These are phyloP conservation scores for Aspergillus sp. DNA, from an alignment of 2,329 filamentous ascomycete species.

Conservation along the genomic window DNA sequence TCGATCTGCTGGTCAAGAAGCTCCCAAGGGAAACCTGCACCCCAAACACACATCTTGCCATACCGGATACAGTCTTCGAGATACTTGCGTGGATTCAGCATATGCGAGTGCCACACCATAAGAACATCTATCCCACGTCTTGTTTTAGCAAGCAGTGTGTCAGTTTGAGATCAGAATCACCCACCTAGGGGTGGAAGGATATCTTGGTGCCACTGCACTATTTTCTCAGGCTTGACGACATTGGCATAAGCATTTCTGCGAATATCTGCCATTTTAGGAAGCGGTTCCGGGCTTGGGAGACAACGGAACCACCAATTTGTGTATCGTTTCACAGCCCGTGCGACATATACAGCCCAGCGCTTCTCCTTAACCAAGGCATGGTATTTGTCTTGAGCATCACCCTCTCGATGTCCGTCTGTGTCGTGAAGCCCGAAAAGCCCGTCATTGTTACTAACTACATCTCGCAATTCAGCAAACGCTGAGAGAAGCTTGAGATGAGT, in stretches of 20 bases:
- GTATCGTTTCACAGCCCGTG: constrained; percentile 68
- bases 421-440: constrained; percentile 63
- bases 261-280: not conserved
- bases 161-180: constrained; percentile 17
- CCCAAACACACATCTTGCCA: constrained; percentile 60
- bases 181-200: constrained; percentile 62
- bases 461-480: constrained; percentile 67
- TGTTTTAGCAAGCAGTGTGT: constrained; percentile 9
- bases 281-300: not conserved
- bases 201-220: constrained; percentile 15
- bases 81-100: constrained; percentile 73
- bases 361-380: constrained; percentile 66
- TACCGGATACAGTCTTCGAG: constrained; percentile 70
- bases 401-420: constrained; percentile 47
- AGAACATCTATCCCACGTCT: constrained; percentile 59
- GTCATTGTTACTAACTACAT: constrained; percentile 67
- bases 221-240: not conserved
- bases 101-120: constrained; percentile 77
- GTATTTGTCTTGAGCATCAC: constrained; percentile 38
- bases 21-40: constrained; percentile 66
- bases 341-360: constrained; percentile 69
- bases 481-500: constrained; percentile 73
- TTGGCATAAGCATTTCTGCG: not conserved
- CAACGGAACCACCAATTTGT: constrained; percentile 61
- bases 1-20: constrained; percentile 61